phyloP scores from a whole-genome alignment of 164 flowering plant genomes.

The Paratinospora sagittata region DNA sequence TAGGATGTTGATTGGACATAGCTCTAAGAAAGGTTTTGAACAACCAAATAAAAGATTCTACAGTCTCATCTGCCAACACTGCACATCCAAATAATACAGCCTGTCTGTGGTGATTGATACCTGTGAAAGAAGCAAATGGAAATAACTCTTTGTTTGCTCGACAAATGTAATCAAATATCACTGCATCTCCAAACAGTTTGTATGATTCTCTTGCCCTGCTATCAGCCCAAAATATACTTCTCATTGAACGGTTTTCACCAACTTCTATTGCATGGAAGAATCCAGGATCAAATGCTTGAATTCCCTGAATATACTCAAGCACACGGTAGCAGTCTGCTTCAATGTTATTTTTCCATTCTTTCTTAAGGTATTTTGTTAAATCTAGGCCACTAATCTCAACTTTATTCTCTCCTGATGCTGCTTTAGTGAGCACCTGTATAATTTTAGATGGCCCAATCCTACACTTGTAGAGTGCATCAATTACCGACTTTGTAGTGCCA shows the following conservation, averaged over 20 bases:
- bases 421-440: conserved; percentile 17
- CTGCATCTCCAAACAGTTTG: conserved; percentile 17
- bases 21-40: conserved; percentile 16
- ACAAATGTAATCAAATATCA: conserved; percentile 17
- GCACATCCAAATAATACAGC: conserved; percentile 18
- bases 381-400: conserved; percentile 15
- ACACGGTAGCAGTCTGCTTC: conserved; percentile 13
- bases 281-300: conserved; percentile 17
- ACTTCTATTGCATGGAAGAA: conserved; percentile 18
- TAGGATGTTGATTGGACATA: conserved; percentile 16
- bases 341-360: conserved; percentile 16
- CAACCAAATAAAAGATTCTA: conserved; percentile 18
- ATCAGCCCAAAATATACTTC: conserved; percentile 23
- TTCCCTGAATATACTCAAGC: conserved; percentile 15
- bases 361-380: conserved; percentile 15
- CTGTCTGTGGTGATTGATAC: conserved; percentile 17
- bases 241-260: conserved; percentile 19
- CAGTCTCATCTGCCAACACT: conserved; percentile 18
- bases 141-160: conserved; percentile 16
- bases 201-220: conserved; percentile 19
- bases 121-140: conserved; percentile 17
- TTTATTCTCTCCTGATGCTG: conserved; percentile 14
- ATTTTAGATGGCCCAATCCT: conserved; percentile 22
- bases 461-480: conserved; percentile 15
- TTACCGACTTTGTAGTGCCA: conserved; percentile 17